Base-by-base conservation (phyloP, 352 stramenopile genomes). In the Globisporangium sylvaticum region DNA sequence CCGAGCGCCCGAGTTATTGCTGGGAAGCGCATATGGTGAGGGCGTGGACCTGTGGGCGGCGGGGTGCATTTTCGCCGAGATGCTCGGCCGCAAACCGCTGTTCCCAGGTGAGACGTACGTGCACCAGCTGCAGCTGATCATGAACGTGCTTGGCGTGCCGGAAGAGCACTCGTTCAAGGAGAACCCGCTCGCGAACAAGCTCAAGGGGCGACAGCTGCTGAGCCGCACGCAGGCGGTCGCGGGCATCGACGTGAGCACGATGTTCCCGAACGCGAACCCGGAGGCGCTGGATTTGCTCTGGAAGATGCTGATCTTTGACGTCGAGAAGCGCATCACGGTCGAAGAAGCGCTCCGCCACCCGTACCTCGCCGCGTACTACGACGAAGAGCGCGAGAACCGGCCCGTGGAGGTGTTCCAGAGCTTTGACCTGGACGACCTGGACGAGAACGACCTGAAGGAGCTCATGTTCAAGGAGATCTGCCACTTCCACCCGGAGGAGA, bases 241-340 rank as follows among this genome's bases (percentile, higher is more conserved):
- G 58, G 88, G 88, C 29, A 93, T 96, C 42, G 88, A 96, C 66
- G 83, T 88, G 32, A 87, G 69, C 24, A 87, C 81, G 25, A 81
- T 96, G 75, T 96, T 94, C 64, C 87, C 88, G 54, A 96, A 96
- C 54, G 84, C 86, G 1, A 96, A 96, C 69, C 88, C 88, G 0
- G 88, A 96, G 59, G 88, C 75, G 10, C 69, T 94, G 22, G 88
- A 96, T 53, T 39, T 96, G 67, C 66, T 96, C 3, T 96, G 88
- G 86, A 94, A 96, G 67, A 92, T 96, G 80, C 73, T 96, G 25
- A 80, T 94, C 25, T 96, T 96, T 67, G 96, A 99, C 77, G 97
- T 98, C 42, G 87, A 92, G 52, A 95, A 97, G 76, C 91, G 98
- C 53, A 98, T 98, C 58, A 97, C 91, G 24, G 97, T 99, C 18